These are phyloP conservation scores for Helianthus tuberosus DNA, from an alignment of 129 eudicot species.

Conservation along the genomic window DNA sequence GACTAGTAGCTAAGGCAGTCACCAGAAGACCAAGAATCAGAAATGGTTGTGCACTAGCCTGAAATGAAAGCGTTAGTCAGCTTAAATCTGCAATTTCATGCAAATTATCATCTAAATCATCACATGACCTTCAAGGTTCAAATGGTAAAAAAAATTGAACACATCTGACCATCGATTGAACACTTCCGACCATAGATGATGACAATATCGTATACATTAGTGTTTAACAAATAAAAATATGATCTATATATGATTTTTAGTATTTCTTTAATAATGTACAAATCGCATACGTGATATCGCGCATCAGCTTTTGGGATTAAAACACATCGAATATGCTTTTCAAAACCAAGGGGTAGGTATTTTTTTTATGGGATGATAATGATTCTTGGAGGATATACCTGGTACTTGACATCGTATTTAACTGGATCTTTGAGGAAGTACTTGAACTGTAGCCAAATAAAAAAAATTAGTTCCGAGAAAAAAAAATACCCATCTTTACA, in stretches of 20 bases:
- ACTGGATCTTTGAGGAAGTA: slow-evolving; percentile 96
- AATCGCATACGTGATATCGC: too few relatives aligned
- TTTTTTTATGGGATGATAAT: slow-evolving; percentile 1
- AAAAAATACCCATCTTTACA: too few relatives aligned
- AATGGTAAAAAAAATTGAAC: not conserved
- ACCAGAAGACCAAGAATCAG: slow-evolving; percentile 81
- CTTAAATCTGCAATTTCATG: slow-evolving; percentile 7
- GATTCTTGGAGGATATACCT: slow-evolving; percentile 52
- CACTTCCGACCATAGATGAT: too few relatives aligned
- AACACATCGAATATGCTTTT: not conserved
- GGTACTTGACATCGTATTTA: slow-evolving; percentile 94
- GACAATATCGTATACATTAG: too few relatives aligned
- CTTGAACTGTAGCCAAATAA: slow-evolving; percentile 62
- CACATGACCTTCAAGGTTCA: too few relatives aligned
- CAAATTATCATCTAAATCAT: not conserved
- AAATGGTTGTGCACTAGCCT: slow-evolving; percentile 99
- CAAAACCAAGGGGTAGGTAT: slow-evolving; percentile 19
- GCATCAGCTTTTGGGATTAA: too few relatives aligned
- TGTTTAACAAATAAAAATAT: too few relatives aligned
- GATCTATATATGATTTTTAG: too few relatives aligned
- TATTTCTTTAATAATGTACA: too few relatives aligned
- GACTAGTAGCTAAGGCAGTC: slow-evolving; percentile 84
- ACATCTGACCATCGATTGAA: too few relatives aligned
- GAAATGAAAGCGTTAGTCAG: slow-evolving; percentile 34
- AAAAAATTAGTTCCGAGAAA: not conserved